Base-by-base conservation (phyloP, 352 stramenopile genomes). In the Globisporangium cystogenes region DNA sequence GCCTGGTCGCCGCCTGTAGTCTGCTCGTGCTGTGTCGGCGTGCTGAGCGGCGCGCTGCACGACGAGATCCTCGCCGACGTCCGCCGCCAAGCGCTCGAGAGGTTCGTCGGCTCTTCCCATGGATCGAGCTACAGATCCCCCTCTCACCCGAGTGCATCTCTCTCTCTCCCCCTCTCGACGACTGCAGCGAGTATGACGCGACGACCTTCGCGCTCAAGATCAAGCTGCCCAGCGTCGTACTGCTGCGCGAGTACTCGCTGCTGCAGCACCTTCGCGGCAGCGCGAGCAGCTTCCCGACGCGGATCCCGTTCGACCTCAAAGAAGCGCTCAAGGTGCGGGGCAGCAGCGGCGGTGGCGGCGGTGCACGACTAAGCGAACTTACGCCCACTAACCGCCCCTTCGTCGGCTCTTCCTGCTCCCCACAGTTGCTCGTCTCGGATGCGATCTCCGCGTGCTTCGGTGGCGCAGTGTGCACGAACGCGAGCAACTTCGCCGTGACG, bases 191-290 rank as follows among this genome's bases (percentile, higher is more conserved):
- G 24, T 91, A 92, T 62, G 76, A 90, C 46, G 77, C 78, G 12
- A 74, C 72, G 31, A 58, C 70, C 21, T 94, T 94, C 41, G 64
- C 78, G 29, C 76, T 94, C 51, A 89, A 82, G 56, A 86, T 92
- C 50, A 90, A 91, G 62, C 53, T 93, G 51, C 81, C 81, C 18
- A 90, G 83, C 61, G 67, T 83, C 39, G 72, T 91, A 36, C 44
- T 93, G 31, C 67, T 93, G 51, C 76, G 83, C 40, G 81, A 94
- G 62, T 89, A 87, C 57, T 70, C 80, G 46, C 58, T 94, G 51
- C 62, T 84, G 29, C 68, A 86, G 14, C 72, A 87, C 53, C 60
- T 93, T 53, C 72, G 64, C 24, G 31, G 29, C 12, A 53, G 55
- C 21, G 55, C 80, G 2, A 46, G 48, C 1, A 67, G 71, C 41